Evolutionary conservation across 148 eudicot species (phyloP).

Genomic region (Fallopia convolvulus): DNA sequence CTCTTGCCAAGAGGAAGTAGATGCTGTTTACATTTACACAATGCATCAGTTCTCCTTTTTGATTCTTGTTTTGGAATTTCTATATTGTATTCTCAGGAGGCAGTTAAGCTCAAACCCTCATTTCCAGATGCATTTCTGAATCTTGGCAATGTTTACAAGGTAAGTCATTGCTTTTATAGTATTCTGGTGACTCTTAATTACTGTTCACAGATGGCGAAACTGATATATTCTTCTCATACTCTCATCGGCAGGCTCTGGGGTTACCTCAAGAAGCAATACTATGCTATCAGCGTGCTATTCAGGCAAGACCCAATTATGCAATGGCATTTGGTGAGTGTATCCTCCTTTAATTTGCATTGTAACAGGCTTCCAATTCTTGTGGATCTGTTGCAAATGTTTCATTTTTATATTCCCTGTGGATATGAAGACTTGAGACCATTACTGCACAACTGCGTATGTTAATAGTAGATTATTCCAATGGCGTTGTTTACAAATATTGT

Average conservation of each 20-base stretch:
- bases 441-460: not conserved
- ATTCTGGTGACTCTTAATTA: not conserved
- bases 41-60: not conserved
- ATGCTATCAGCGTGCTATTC: conserved; percentile 86
- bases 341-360: not conserved
- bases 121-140: conserved; percentile 88
- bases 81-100: conserved; percentile 48
- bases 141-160: conserved; percentile 88
- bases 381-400: not conserved
- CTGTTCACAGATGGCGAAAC: not conserved
- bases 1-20: not conserved
- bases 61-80: not conserved
- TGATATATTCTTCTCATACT: conserved; percentile 15
- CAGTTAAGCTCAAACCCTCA: conserved; percentile 76
- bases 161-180: conserved; percentile 22
- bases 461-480: not conserved
- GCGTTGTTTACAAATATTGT: not conserved
- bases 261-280: conserved; percentile 76
- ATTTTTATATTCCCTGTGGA: not conserved
- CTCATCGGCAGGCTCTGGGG: conserved; percentile 67
- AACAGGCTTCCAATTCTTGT: not conserved
- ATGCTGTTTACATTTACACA: not conserved
- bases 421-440: not conserved
- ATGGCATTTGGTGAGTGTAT: conserved; percentile 78
- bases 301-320: conserved; percentile 75